Base-by-base conservation (phyloP, 495 filamentous ascomycete species). In the Penicillium silybi region DNA sequence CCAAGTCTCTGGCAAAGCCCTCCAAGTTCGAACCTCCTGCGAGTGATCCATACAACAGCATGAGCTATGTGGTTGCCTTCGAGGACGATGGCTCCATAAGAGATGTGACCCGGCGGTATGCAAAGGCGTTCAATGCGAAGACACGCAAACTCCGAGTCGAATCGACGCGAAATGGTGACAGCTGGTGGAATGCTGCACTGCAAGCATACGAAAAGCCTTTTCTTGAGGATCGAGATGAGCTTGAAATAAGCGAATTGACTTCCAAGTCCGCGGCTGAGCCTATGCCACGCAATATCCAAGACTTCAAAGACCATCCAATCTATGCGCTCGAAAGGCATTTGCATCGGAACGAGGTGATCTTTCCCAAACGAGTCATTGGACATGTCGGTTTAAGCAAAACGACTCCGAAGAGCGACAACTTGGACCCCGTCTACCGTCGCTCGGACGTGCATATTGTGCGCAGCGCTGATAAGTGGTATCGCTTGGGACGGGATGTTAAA, bases 291-390 rank as follows among this genome's bases (percentile, higher is more conserved):
- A 96, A 91, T 56, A 81, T 97, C 16, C 81, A 84, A 40, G 92
- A 97, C 60, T 95, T 97, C 69, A 96, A 95, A 63, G 84, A 88
- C 58, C 93, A 99, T 67, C 95, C 95, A 0, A 69, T 89, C 41
- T 97, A 92, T 60, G 91, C 88, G 2, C 78, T 99, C 0, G 87
- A 96, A 57, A 77, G 95, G 40, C 91, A 97, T 71, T 69, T 99
- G n/a, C 84, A 81, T 43, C 78, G 84, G 17, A 85, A 93, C 58
- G 88, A 99, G 69, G 85, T 90, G 10, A 77, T 93, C 11, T 78
- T 83, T 40, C 87, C 83, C 0, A 88, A 84, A 40, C 75, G 81
- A 8, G 71, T 80, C n/a, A 83, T 85, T 41, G 92, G 93, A 11
- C 90, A 86, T 41, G 80, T 97, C 11, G 80, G 83, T 13, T 76